These are phyloP conservation scores for Lentinula raphanica DNA, from an alignment of 768 basidiomycete species.

Conservation along the genomic window DNA sequence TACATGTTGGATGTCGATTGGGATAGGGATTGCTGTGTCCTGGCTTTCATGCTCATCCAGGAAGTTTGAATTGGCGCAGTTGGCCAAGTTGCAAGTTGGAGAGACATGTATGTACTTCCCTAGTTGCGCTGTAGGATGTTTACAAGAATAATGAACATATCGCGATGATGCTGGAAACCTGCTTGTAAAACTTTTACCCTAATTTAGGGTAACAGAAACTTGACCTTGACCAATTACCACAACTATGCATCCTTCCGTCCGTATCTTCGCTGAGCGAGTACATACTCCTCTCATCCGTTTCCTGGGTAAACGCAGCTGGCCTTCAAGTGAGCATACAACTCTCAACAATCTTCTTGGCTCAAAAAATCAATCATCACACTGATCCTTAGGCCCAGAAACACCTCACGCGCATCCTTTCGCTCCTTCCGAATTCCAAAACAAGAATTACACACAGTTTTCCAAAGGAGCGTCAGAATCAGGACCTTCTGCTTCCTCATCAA, in stretches of 20 bases:
- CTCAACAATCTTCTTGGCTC: not conserved
- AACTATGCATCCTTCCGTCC: constrained; percentile 29
- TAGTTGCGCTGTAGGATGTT: not conserved
- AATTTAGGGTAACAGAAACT: not conserved
- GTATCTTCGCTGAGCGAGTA: constrained; percentile 32
- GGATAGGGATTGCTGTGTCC: too few relatives aligned
- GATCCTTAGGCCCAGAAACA: constrained; percentile 26
- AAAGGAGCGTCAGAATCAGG: constrained; percentile 26
- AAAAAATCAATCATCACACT: not conserved
- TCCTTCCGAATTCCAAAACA: constrained; percentile 51
- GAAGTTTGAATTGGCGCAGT: too few relatives aligned
- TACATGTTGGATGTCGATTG: too few relatives aligned
- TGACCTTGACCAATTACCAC: not conserved
- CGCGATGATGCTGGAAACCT: too few relatives aligned
- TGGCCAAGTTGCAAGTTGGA: too few relatives aligned
- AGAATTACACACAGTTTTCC: constrained; percentile 41
- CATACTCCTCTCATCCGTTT: constrained; percentile 63
- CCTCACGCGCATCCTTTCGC: constrained; percentile 63
- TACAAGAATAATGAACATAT: not conserved
- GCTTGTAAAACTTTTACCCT: too few relatives aligned
- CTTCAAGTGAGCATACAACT: constrained; percentile 31
- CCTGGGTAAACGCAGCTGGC: constrained; percentile 52
- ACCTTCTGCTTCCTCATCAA: constrained; percentile 8
- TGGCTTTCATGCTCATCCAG: too few relatives aligned
- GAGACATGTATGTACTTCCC: too few relatives aligned